phyloP scores from a whole-genome alignment of 257 asterid genomes.

The Nicotiana sylvestris region DNA sequence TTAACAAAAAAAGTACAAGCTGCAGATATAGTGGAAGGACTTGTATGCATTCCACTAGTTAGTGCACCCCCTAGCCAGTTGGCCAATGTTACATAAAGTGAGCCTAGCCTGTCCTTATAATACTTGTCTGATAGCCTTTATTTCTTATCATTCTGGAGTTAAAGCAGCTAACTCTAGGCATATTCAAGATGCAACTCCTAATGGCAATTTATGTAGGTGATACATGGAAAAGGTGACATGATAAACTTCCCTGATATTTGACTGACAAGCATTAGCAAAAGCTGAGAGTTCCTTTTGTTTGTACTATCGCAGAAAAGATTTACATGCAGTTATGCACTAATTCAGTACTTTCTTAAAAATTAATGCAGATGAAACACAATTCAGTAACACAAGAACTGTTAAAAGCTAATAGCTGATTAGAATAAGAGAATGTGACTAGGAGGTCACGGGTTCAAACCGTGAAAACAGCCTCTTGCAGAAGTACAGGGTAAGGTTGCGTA shows the following conservation, averaged over 20 bases:
- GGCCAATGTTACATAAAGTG: background rate
- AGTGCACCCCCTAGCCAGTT: background rate
- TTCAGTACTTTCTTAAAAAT: too few species aligned
- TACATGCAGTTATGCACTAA: too few species aligned
- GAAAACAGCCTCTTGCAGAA: too few species aligned
- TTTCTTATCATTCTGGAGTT: background rate
- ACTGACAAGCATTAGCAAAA: background rate
- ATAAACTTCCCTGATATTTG: background rate
- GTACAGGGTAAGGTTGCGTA: too few species aligned
- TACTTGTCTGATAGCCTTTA: background rate
- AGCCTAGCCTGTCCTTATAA: background rate
- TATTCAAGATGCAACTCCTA: background rate
- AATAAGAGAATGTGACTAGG: too few species aligned
- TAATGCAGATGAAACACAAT: slow-evolving; percentile 3
- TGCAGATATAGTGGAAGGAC: slow-evolving; percentile 8
- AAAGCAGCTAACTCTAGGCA: background rate
- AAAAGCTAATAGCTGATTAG: background rate
- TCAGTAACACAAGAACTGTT: background rate
- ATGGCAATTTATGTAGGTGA: background rate
- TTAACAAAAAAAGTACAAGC: background rate
- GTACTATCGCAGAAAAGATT: background rate
- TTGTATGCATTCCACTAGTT: slow-evolving; percentile 10
- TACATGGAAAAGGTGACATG: background rate
- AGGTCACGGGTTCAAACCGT: too few species aligned
- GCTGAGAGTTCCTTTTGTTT: background rate